Evolutionary conservation across 1,284 basidiomycete genomes (phyloP).

Genomic region (Mycocalia duriaeana): DNA sequence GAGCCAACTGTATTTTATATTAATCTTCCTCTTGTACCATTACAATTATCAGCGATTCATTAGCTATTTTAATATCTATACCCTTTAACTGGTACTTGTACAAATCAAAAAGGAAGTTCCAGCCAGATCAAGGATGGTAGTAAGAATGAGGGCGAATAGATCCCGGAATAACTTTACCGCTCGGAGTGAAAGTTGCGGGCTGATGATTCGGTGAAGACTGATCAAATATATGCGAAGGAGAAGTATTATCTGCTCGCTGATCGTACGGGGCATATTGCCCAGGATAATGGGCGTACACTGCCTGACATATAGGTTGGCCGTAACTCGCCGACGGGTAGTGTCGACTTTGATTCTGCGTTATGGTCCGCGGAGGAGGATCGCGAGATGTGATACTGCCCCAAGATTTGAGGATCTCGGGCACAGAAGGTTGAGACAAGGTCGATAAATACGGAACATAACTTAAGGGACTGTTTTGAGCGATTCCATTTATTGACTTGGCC

Average conservation of each 20-base stretch:
- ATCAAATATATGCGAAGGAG: no score
- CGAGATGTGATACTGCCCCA: background rate
- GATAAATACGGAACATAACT: background rate
- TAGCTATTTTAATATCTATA: background rate
- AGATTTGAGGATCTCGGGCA: background rate
- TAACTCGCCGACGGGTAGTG: slow-evolving; percentile 1
- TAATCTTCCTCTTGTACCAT: background rate
- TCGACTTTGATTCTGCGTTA: background rate
- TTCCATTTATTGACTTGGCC: background rate
- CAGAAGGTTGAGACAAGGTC: background rate
- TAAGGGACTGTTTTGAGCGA: background rate
- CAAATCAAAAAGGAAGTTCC: background rate
- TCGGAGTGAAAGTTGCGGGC: no score
- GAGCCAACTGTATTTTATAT: background rate
- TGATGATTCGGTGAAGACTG: no score
- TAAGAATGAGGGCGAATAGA: background rate
- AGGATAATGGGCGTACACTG: no score
- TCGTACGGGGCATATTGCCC: no score
- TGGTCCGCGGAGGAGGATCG: background rate
- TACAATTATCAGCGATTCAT: background rate
- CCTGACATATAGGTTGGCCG: no score
- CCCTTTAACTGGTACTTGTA: background rate
- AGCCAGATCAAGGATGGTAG: no score
- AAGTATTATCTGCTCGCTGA: no score
- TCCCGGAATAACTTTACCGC: no score